Percentiles rank a stretch among this genome's conserved stretches.
phyloP scores from a whole-genome alignment of 345 rosid genomes.

The Eucalyptus curtisii region DNA sequence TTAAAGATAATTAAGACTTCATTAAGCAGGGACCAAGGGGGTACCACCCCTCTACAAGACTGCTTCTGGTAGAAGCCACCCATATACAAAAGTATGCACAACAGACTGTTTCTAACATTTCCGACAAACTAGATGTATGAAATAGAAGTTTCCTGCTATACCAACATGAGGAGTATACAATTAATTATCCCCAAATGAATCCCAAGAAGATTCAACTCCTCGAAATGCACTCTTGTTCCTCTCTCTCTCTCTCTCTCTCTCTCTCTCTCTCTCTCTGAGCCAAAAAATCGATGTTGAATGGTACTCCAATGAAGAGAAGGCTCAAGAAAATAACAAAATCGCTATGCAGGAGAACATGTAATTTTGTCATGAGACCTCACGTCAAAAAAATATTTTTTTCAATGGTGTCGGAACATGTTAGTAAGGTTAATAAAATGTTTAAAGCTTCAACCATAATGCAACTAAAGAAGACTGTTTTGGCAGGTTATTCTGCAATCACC shows the following conservation, averaged over 20 bases:
- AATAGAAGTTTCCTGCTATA: background rate
- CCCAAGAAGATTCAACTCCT: background rate
- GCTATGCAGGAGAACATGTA: background rate
- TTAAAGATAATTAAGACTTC: background rate
- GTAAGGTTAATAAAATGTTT: background rate
- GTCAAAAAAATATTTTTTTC: background rate
- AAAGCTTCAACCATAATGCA: background rate
- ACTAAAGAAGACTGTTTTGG: background rate
- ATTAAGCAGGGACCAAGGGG: background rate
- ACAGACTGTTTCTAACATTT: background rate
- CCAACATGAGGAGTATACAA: background rate
- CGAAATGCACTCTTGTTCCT: background rate
- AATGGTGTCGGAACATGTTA: background rate
- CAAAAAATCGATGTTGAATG: background rate
- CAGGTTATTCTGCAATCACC: slow-evolving; percentile 26
- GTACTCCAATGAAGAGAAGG: background rate
- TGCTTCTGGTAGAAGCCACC: background rate
- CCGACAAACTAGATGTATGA: background rate
- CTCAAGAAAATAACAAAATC: background rate
- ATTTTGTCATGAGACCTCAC: background rate
- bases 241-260: background rate
- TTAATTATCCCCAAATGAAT: background rate
- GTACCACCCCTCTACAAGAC: background rate
- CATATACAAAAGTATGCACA: background rate
- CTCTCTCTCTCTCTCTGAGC: background rate